Evolutionary conservation across 2,329 filamentous ascomycete genomes (phyloP).

Genomic region (Sordariomycetes sp.): DNA sequence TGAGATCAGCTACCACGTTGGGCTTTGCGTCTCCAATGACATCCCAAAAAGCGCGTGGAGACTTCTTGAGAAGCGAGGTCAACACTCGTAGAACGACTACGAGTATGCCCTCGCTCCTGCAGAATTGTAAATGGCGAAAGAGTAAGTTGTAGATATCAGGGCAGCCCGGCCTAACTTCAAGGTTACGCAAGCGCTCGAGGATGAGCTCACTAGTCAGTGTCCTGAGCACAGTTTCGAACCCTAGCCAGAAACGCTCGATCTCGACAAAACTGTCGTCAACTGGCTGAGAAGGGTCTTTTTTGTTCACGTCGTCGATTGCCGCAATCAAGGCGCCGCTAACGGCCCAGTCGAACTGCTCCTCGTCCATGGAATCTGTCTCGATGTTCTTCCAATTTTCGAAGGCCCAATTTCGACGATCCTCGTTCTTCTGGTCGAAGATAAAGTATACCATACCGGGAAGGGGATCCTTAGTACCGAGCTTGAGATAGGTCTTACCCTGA

Average conservation of each 20-base stretch:
- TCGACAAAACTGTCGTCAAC: constrained; percentile 22
- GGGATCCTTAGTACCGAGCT: constrained; percentile 60
- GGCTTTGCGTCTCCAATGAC: constrained; percentile 75
- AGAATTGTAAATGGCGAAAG: constrained; percentile 42
- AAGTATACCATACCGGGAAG: constrained; percentile 80
- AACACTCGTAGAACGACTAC: constrained; percentile 63
- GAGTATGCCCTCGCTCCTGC: constrained; percentile 48
- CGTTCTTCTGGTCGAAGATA: constrained; percentile 55
- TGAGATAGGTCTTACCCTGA: constrained; percentile 63
- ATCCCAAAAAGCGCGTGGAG: constrained; percentile 78
- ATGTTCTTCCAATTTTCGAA: constrained; percentile 35
- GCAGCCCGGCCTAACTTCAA: constrained; percentile 55
- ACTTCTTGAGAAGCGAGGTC: constrained; percentile 62
- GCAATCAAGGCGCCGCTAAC: constrained; percentile 64
- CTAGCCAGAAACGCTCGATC: constrained; percentile 72
- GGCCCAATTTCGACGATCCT: constrained; percentile 39
- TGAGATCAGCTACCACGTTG: constrained; percentile 71
- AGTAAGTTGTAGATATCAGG: constrained; percentile 59
- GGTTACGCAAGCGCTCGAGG: constrained; percentile 64
- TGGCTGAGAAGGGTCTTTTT: constrained; percentile 27
- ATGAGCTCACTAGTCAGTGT: constrained; percentile 67
- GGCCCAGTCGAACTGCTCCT: constrained; percentile 78
- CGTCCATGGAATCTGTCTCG: constrained; percentile 49
- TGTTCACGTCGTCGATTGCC: constrained; percentile 54
- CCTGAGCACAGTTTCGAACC: constrained; percentile 63